Evolutionary conservation across 805 yeast genomes (phyloP).

Genomic region (Metschnikowia amazonensis): DNA sequence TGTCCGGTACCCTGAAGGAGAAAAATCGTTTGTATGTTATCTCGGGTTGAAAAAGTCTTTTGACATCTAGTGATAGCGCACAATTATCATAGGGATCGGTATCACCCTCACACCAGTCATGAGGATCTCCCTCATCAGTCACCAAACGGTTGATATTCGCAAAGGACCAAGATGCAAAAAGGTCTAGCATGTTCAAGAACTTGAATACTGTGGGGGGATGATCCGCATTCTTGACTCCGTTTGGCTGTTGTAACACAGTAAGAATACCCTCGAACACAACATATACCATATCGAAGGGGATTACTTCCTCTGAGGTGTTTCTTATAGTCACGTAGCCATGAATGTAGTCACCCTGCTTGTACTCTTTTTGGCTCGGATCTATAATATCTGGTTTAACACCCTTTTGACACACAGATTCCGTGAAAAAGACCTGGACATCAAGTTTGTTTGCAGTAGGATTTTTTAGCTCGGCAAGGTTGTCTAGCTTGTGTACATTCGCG

Average conservation of each 20-base stretch:
- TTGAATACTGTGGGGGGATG: conserved; percentile 30
- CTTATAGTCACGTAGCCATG: conserved; percentile 41
- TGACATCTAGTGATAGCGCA: conserved; percentile 32
- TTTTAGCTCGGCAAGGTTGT: conserved; percentile 25
- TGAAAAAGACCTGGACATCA: conserved; percentile 33
- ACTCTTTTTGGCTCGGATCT: conserved; percentile 32
- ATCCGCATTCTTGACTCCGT: conserved; percentile 21
- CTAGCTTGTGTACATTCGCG: conserved; percentile 40
- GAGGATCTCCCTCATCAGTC: conserved; percentile 32
- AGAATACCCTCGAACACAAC: conserved; percentile 40
- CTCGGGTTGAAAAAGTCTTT: conserved; percentile 35
- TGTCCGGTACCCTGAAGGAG: conserved; percentile 40
- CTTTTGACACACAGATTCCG: conserved; percentile 38
- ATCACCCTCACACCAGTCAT: conserved; percentile 44
- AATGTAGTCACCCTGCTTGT: conserved; percentile 39
- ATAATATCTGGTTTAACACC: conserved; percentile 34
- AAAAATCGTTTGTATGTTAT: conserved; percentile 40
- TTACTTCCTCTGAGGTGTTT: conserved; percentile 29
- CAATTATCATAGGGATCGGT: conserved; percentile 41
- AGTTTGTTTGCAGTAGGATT: conserved; percentile 23
- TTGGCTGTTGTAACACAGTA: conserved; percentile 25
- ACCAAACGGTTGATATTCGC: conserved; percentile 33
- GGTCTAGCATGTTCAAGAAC: conserved; percentile 41
- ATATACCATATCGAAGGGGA: conserved; percentile 43
- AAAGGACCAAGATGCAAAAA: conserved; percentile 43